phyloP scores from a whole-genome alignment of 2,329 filamentous ascomycete species.

The Dactylonectria macrodidyma region DNA sequence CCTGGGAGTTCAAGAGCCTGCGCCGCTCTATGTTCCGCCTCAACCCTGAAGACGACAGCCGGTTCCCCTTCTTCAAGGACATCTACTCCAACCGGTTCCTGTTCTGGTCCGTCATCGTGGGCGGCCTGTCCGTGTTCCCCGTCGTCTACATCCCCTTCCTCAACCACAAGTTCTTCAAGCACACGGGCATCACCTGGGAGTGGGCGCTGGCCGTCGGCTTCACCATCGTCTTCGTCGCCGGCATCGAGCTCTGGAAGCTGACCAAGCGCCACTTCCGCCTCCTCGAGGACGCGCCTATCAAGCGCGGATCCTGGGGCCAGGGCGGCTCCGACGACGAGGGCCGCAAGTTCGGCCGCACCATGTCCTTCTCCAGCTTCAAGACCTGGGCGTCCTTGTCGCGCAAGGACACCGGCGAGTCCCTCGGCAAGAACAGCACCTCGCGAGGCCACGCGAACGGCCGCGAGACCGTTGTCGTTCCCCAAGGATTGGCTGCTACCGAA shows the following conservation, averaged over 20 bases:
- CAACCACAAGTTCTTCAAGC: slow-evolving; percentile 81
- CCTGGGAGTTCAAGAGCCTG: slow-evolving; percentile 84
- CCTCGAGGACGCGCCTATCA: slow-evolving; percentile 67
- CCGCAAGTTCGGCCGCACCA: slow-evolving; percentile 61
- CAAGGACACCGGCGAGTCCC: slow-evolving; percentile 58
- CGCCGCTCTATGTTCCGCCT: slow-evolving; percentile 80
- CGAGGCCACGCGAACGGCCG: slow-evolving; percentile 30
- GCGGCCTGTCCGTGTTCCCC: slow-evolving; percentile 74
- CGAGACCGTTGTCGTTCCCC: slow-evolving; percentile 41
- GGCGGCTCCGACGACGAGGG: slow-evolving; percentile 64
- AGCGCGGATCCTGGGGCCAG: slow-evolving; percentile 67
- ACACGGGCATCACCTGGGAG: slow-evolving; percentile 80
- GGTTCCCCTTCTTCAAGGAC: slow-evolving; percentile 71
- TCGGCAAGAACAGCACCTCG: slow-evolving; percentile 46
- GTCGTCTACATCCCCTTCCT: slow-evolving; percentile 81
- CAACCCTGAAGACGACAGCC: slow-evolving; percentile 65
- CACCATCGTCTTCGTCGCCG: slow-evolving; percentile 74
- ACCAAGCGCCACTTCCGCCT: slow-evolving; percentile 71
- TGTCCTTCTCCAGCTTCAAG: slow-evolving; percentile 68
- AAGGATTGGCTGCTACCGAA: slow-evolving; percentile 47
- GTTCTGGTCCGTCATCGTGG: slow-evolving; percentile 76
- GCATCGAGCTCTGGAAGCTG: slow-evolving; percentile 81
- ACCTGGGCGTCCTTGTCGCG: slow-evolving; percentile 61
- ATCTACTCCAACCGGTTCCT: slow-evolving; percentile 80
- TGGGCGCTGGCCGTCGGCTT: slow-evolving; percentile 79